Evolutionary conservation across 2,329 filamentous ascomycete genomes (phyloP).

Genomic region (Fusarium anguioides): DNA sequence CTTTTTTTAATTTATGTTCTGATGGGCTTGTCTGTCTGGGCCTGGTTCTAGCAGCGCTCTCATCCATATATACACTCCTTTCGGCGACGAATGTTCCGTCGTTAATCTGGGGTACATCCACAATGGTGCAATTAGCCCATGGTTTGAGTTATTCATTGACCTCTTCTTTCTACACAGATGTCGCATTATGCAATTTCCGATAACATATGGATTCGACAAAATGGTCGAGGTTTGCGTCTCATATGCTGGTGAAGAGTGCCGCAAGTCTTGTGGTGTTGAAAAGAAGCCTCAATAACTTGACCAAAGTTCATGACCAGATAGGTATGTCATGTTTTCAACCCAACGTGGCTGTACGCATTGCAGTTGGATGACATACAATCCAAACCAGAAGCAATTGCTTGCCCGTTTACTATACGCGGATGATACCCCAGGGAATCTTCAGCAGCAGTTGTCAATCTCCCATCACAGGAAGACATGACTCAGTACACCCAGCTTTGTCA

Average conservation of each 20-base stretch:
- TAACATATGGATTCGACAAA: neutral
- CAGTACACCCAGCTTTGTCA: neutral
- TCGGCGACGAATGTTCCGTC: conserved; percentile 16
- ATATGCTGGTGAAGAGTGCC: neutral
- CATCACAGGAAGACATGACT: neutral
- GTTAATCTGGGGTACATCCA: conserved; percentile 43
- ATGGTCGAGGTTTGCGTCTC: neutral
- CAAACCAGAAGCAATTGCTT: neutral
- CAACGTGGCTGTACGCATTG: neutral
- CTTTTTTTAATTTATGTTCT: neutral
- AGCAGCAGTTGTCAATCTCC: neutral
- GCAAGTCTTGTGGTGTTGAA: too few species aligned
- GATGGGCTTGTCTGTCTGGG: too few species aligned
- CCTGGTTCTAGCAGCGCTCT: neutral
- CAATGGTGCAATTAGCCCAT: conserved; percentile 23
- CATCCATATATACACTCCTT: conserved; percentile 1
- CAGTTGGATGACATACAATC: neutral
- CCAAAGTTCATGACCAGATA: too few species aligned
- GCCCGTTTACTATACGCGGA: neutral
- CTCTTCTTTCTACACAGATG: neutral
- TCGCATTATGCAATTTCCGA: neutral
- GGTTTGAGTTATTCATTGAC: neutral
- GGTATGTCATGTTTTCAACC: neutral
- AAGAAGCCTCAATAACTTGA: too few species aligned
- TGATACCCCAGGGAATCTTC: neutral